These are phyloP conservation scores for Acanthamoeba castellanii DNA, from an alignment of 208 protist species.

Conservation along the genomic window DNA sequence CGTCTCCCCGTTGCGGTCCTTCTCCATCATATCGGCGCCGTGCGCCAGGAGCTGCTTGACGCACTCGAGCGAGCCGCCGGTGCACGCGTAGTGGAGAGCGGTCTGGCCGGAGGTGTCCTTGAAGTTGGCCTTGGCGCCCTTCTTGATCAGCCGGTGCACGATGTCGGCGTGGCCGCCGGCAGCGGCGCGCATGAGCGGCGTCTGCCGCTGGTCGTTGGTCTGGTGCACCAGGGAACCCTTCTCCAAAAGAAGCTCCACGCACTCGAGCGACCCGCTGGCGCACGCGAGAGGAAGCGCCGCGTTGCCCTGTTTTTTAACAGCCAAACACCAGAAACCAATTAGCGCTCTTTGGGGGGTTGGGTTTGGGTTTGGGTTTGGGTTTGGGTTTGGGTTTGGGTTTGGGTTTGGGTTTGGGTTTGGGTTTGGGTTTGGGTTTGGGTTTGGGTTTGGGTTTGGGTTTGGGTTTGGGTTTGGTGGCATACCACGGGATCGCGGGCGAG, in stretches of 20 bases:
- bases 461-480: not conserved
- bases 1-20: slow-evolving; percentile 69
- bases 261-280: slow-evolving; percentile 64
- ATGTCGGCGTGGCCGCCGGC: slow-evolving; percentile 42
- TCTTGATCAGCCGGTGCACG: not conserved
- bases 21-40: slow-evolving; percentile 22
- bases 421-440: too few species aligned
- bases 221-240: slow-evolving; percentile 60
- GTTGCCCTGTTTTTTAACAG: slow-evolving; percentile 26
- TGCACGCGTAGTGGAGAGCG: slow-evolving; percentile 50
- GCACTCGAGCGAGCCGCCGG: slow-evolving; percentile 48
- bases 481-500: slow-evolving; percentile 12
- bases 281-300: slow-evolving; percentile 24
- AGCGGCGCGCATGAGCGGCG: slow-evolving; percentile 43
- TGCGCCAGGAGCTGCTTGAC: slow-evolving; percentile 30
- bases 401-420: too few species aligned
- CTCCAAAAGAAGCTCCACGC: slow-evolving; percentile 28
- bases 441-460: not conserved
- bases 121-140: slow-evolving; percentile 40
- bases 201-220: slow-evolving; percentile 56
- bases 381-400: too few species aligned
- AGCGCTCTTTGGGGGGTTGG: not conserved
- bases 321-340: not conserved
- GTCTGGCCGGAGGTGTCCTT: slow-evolving; percentile 61
- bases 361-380: not conserved